Conservation (phyloP, 257 asterid species). For the Osmanthus fragrans region DNA sequence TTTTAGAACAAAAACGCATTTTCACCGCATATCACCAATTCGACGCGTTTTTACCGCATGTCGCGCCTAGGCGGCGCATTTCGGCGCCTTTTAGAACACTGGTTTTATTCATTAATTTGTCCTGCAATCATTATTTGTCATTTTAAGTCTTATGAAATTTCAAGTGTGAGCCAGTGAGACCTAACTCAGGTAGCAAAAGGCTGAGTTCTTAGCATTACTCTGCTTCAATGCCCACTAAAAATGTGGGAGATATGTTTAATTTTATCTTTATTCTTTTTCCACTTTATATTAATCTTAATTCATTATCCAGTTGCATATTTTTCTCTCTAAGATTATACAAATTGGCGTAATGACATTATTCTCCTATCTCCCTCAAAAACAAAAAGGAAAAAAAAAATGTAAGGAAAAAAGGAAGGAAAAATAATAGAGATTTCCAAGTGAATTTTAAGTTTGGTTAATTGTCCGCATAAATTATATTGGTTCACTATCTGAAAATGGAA, state of each 20-base stretch:
- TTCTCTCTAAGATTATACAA: not conserved
- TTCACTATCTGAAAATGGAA: not conserved
- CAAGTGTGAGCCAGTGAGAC: not conserved
- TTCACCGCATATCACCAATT: too few species aligned
- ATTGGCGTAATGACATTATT: not conserved
- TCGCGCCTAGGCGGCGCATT: too few species aligned
- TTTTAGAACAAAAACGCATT: too few species aligned
- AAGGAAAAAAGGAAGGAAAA: not conserved
- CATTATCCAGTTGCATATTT: too few species aligned
- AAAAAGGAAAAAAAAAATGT: not conserved
- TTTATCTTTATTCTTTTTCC: not conserved
- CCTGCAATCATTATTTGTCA: not conserved
- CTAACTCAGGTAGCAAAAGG: not conserved
- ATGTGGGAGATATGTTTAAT: not conserved
- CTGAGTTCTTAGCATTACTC: not conserved
- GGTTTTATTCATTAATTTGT: not conserved
- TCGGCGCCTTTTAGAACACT: too few species aligned
- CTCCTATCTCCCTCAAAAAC: not conserved
- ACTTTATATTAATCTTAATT: too few species aligned
- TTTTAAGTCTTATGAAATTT: not conserved
- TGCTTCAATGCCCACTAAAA: not conserved
- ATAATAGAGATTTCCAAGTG: not conserved
- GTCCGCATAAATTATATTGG: too few species aligned
- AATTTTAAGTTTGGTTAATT: not conserved
- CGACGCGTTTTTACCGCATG: too few species aligned